Evolutionary conservation across 2,329 filamentous ascomycete species (phyloP), one percentile per base, ranked within the genome.

Genomic region (Paraphaeosphaeria sporulosa): DNA sequence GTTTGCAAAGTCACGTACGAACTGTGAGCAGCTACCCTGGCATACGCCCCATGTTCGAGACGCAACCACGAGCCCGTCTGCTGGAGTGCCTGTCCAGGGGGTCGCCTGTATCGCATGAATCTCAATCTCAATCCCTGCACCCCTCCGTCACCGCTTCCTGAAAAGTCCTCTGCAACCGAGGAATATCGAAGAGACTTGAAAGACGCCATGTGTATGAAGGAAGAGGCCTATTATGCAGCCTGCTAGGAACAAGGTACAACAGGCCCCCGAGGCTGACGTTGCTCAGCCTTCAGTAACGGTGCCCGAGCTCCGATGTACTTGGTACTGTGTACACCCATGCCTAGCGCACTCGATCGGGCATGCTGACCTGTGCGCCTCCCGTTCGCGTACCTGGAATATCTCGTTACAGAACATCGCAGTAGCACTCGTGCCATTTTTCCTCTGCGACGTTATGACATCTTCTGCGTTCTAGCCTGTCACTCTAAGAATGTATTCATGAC

Each of bases 261-360:
- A 19, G n/a, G 25, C 38, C 51, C 38, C 51, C 38, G 23, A 54
- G 51, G 53, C 53, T 55, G 53, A 55, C 53, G 42, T 47, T 23
- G 53, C 40, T 55, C 42, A 55, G 44, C 53, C 42, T 55, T 5
- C 44, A 36, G 53, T 15, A 36, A 55, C 53, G 44, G 42, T 55
- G 30, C 38, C 38, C 38, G 38, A 40, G 38, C 38, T 9, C 53
- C 42, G 48, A 51, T 51, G 55, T 51, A 49, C 40, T n/a, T 43
- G 36, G 27, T 47, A 42, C 47, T 50, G 38, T 57, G 44, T 52
- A 12, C 23, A 50, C 47, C 38, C 46, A 25, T 51, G 48, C 30
- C 32, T 47, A 47, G 46, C 48, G 48, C 32, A 51, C 48, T 51
- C 27, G 15, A 49, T 15, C 47, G 25, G 13, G 6, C 12, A 17